phyloP scores from a whole-genome alignment of 2,329 filamentous ascomycete species.

The Sclerotinia borealis region DNA sequence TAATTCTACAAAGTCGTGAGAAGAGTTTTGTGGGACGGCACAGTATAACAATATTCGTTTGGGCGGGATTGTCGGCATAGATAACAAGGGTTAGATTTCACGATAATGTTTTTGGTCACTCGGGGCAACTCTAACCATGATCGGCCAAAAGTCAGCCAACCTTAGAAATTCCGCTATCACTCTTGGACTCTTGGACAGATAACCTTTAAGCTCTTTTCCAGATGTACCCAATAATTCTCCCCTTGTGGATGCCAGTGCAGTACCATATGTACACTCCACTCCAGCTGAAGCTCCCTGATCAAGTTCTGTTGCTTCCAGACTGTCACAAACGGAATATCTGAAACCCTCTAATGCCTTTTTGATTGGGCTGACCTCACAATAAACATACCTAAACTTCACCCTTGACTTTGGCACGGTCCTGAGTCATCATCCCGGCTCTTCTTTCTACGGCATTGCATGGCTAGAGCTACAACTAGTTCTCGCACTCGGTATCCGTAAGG shows the following conservation, averaged over 20 bases:
- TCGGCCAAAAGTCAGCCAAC: background rate
- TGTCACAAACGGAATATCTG: background rate
- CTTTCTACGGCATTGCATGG: background rate
- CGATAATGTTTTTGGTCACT: background rate
- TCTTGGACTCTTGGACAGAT: background rate
- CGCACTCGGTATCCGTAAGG: background rate
- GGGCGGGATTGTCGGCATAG: background rate
- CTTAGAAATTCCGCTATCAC: background rate
- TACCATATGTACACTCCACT: background rate
- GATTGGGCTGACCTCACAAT: background rate
- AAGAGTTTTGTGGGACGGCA: background rate
- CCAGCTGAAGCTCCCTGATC: background rate
- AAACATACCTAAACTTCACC: background rate
- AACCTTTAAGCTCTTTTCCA: background rate
- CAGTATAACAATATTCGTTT: background rate
- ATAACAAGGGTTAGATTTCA: background rate
- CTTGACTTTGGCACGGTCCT: background rate
- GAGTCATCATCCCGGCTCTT: background rate
- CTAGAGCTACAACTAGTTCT: background rate
- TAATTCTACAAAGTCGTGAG: background rate
- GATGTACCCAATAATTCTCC: background rate
- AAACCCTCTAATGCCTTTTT: background rate
- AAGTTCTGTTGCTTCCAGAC: background rate
- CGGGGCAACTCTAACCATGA: background rate
- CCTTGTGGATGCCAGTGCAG: background rate